Conservation (phyloP, 371 early-diverging fungal species). For the Rhizopus sp. region DNA sequence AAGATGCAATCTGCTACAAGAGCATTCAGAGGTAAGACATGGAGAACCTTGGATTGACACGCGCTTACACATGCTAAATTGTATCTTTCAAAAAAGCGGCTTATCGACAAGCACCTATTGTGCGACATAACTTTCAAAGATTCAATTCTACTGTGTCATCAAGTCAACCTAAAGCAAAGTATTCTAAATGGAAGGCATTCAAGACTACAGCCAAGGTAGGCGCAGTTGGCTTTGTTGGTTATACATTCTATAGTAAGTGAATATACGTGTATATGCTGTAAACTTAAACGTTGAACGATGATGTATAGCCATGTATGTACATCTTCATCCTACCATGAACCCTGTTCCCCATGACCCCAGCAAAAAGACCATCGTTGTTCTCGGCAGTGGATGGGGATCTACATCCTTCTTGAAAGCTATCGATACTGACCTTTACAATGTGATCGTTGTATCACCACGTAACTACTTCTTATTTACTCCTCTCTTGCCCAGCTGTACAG, state of each 20-base stretch:
- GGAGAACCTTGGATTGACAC: not conserved
- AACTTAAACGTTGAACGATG: not conserved
- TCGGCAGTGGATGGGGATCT: slow-evolving; percentile 89
- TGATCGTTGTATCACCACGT: slow-evolving; percentile 83
- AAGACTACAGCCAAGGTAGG: slow-evolving; percentile 21
- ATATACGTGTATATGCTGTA: not conserved
- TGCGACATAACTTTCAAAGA: slow-evolving; percentile 25
- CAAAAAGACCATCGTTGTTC: slow-evolving; percentile 81
- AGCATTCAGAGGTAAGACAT: slow-evolving; percentile 15
- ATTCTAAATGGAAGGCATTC: slow-evolving; percentile 24
- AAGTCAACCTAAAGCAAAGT: slow-evolving; percentile 7
- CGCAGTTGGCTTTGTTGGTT: slow-evolving; percentile 22
- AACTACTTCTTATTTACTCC: slow-evolving; percentile 97
- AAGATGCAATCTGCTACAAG: slow-evolving; percentile 17
- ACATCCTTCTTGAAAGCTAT: slow-evolving; percentile 77
- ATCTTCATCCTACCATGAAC: slow-evolving; percentile 59
- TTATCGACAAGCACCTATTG: slow-evolving; percentile 24
- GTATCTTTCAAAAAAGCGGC: slow-evolving; percentile 9
- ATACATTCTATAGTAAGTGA: slow-evolving; percentile 24
- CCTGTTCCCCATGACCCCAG: slow-evolving; percentile 71
- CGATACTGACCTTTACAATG: slow-evolving; percentile 78
- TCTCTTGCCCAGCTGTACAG: slow-evolving; percentile 83
- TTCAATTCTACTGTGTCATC: slow-evolving; percentile 20
- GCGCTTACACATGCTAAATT: not conserved
- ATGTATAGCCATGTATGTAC: slow-evolving; percentile 49